Evolutionary conservation across 176 grass and related monocot species (phyloP), one percentile per base, ranked within the genome.

Genomic region (Carex myosuroides): DNA sequence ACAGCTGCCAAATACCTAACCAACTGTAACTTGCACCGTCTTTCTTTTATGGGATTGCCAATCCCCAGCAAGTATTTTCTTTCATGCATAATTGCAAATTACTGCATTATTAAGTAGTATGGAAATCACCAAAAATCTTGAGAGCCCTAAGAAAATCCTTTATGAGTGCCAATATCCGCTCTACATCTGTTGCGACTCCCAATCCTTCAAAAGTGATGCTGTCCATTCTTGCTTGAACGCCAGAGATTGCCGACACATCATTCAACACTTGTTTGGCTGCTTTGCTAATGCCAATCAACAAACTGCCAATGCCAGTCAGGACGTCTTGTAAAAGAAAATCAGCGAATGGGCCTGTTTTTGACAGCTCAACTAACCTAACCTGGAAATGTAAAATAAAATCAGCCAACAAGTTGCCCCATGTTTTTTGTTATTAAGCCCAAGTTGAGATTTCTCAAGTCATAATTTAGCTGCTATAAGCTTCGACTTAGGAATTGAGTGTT

Each of bases 181-280:
- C 90, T 63, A 87, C 86, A 86, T 88, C 91, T 66, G 89, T 86
- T 50, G 63, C 66, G 80, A 87, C 88, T 70, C 83, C 85, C 33
- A 89, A 85, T 81, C 86, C 87, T 83, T 94, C 96, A 79, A 99
- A 91, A 66, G 94, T 74, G 53, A 93, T 92, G 84, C 84, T 86
- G 29, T 95, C 96, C 88, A 92, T 92, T 89, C 91, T 95, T 83
- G 96, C 91, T 89, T 99, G 93, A 66, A 99, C 88, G 33, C 91
- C 93, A 63, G 72, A 86, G 16, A 85, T 57, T 42, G 79, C 83
- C 17, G 81, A 81, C 56, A 93, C 46, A 24, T 99, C 91, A 85
- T 88, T 86, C 10, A 99, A 65, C 62, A 94, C 81, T 61, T 85
- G 86, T 64, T 99, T 92, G 60, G 93, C 61, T 61, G 84, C 83